Evolutionary conservation across 2,329 filamentous ascomycete species (phyloP).

Genomic region (Alternaria panax): DNA sequence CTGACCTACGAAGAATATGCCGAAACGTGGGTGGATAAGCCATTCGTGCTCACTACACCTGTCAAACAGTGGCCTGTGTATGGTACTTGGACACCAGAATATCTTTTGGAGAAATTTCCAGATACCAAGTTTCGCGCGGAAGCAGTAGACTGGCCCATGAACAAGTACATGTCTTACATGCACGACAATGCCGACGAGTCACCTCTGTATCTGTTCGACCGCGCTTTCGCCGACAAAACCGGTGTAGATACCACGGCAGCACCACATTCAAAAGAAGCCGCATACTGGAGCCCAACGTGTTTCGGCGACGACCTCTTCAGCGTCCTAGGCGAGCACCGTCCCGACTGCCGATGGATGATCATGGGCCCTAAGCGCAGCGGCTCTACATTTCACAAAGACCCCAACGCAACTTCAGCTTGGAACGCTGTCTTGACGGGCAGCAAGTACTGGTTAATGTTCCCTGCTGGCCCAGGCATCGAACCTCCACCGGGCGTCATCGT

Average conservation of each 20-base stretch:
- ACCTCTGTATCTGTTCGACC: constrained; percentile 91
- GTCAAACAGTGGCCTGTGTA: constrained; percentile 84
- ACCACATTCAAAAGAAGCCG: constrained; percentile 59
- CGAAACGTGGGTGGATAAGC: constrained; percentile 75
- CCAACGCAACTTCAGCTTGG: constrained; percentile 81
- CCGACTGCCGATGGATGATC: constrained; percentile 92
- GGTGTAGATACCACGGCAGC: constrained; percentile 53
- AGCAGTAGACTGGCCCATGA: constrained; percentile 88
- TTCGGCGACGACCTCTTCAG: constrained; percentile 89
- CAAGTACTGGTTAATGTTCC: constrained; percentile 99
- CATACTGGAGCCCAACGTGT: constrained; percentile 81
- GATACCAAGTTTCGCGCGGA: constrained; percentile 82
- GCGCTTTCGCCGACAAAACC: constrained; percentile 88
- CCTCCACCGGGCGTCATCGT: constrained; percentile 89
- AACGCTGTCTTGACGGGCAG: constrained; percentile 88
- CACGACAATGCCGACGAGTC: constrained; percentile 80
- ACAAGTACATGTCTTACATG: constrained; percentile 86
- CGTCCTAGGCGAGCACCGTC: constrained; percentile 77
- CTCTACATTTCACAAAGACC: constrained; percentile 91
- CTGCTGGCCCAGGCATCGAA: constrained; percentile 67
- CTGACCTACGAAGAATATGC: constrained; percentile 78
- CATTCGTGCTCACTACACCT: constrained; percentile 85
- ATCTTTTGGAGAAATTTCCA: constrained; percentile 69
- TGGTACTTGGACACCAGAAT: constrained; percentile 74
- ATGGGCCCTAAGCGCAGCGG: constrained; percentile 86